These are phyloP conservation scores for Dioszegia crocea DNA, from an alignment of 768 basidiomycete species.

Conservation along the genomic window DNA sequence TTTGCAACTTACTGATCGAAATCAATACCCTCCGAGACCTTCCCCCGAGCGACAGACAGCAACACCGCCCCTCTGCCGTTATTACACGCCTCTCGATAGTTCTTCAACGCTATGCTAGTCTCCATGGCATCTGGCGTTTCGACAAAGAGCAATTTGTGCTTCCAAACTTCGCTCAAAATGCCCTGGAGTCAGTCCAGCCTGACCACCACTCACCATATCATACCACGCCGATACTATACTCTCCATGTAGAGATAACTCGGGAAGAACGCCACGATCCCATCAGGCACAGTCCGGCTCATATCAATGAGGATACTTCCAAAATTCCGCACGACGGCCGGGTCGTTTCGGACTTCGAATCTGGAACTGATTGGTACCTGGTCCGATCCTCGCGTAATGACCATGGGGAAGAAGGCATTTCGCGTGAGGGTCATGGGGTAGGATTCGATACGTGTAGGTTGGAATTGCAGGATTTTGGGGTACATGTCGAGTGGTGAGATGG, in stretches of 20 bases:
- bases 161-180: conserved; percentile 98
- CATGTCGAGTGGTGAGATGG: conserved; percentile 98
- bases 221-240: conserved; percentile 99
- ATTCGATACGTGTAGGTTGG: conserved; percentile 92
- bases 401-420: conserved; percentile 93
- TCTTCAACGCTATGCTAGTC: conserved; percentile 94
- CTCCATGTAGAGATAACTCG: conserved; percentile 99
- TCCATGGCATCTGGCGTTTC: conserved; percentile 99
- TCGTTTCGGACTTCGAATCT: conserved; percentile 98
- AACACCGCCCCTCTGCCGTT: conserved; percentile 96
- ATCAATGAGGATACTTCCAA: conserved; percentile 95
- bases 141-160: conserved; percentile 97
- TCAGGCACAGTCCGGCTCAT: conserved; percentile 98
- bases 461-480: conserved; percentile 99
- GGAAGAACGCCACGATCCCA: conserved; percentile 98
- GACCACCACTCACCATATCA: conserved; percentile 74
- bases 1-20: conserved; percentile 72
- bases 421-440: conserved; percentile 95
- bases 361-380: conserved; percentile 97
- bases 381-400: conserved; percentile 95
- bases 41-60: conserved; percentile 94
- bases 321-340: conserved; percentile 97
- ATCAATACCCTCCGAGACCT: conserved; percentile 99
- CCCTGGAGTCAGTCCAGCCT: conserved; percentile 58
- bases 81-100: conserved; percentile 95